Base-by-base conservation (phyloP, 148 eudicot species). In the Camellia japonica region DNA sequence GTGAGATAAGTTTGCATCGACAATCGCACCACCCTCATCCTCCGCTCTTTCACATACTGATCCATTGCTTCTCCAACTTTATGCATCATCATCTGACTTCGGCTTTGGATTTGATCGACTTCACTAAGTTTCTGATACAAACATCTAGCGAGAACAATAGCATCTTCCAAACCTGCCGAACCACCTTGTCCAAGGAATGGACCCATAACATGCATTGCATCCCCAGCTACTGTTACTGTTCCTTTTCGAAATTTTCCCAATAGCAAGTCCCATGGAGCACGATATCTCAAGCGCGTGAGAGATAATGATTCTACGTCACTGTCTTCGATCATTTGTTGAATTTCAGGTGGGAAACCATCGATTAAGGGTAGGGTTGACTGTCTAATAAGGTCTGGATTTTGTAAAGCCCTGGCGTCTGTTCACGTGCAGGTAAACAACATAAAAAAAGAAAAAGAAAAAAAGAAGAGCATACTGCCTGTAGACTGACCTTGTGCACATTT, bases 121-220 rank as follows among this genome's bases (percentile, higher is more conserved):
- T 65, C 79, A 54, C 19, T n/a, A 85, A 75, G 61, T 47, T 70
- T 82, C 41, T 71, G 66, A 15, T 78, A 54, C 72, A 91, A 56
- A 81, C 85, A 83, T 80, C 94, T 80, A 51, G 87, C 92, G 6
- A 91, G 51, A 16, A 89, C 92, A 64, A 89, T 68, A 19, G 92
- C 92, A 68, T 91, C 93, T 86, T 90, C 93, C 30, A 90, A 58
- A 41, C 78, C 91, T 30, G 91, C 85, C 2, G 91, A 88, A 6
- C 93, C 93, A 61, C 89, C 93, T 54, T 90, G 91, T 4, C 91
- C 91, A 1, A 88, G 82, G 68, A 88, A 90, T 38, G 93, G 93
- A 77, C 91, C 87, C 88, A 88, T 88, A 3, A 90, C 90, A 79
- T 90, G 93, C 90, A 86, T 85, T 10, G 93, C 87, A 81, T 90